Evolutionary conservation across 805 yeast species (phyloP), one percentile per base, ranked within the genome.

Genomic region (Hanseniaspora hatyaiensis): DNA sequence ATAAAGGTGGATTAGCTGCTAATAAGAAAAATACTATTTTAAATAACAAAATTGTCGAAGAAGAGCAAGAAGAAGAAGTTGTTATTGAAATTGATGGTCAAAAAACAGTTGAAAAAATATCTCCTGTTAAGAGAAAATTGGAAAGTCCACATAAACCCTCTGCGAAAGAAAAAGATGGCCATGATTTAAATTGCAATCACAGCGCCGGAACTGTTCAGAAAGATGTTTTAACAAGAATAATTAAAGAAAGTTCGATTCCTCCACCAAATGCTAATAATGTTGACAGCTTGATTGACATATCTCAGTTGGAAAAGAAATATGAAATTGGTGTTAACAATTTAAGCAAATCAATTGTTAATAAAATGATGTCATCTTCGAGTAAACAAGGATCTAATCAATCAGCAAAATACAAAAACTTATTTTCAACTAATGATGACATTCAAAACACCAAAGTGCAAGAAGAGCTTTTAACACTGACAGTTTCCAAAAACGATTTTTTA

Each of bases 401-500:
- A n/a, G 9, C n/a, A 12, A 26, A 26, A 24, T 9, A 26, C 32
- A 37, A 26, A 8, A 50, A 51, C 28, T 51, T 46, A 30, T 42
- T 54, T 8, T 48, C 51, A 11, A 55, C 52, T 20, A 55, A 65
- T n/a, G 72, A 69, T 46, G 70, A 74, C 47, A 67, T 77, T 15
- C 64, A 66, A 4, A 63, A 75, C 49, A 65, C 60, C 9, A 65
- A 65, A 31, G 71, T 69, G 34, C 84, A 81, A 6, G 88, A 82
- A 52, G 65, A 69, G 34, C 65, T 70, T 36, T 62, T 84, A 42
- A 71, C 81, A 0, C 64, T 81, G 47, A 74, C 75, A 0, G 77
- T 89, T 1, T 67, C 74, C 8, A 89, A 88, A 58, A 55, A 66
- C 0, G 95, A 92, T 55, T 92, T 92, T 57, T 55, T 61, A 3